These are phyloP conservation scores for Globisporangium cystogenes DNA, from an alignment of 352 stramenopile genomes.

Conservation along the genomic window DNA sequence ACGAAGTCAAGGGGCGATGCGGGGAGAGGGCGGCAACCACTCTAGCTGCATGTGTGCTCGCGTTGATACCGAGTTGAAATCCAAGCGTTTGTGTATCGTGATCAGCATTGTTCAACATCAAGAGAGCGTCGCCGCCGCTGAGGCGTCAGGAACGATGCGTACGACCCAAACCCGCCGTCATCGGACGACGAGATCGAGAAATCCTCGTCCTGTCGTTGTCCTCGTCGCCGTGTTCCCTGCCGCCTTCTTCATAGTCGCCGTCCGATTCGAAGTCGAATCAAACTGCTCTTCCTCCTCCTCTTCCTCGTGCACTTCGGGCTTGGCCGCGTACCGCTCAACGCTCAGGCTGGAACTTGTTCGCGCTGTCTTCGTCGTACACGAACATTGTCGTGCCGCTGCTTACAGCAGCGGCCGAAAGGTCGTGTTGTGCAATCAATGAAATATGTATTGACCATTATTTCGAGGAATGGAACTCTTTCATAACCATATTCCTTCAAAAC, in stretches of 20 bases:
- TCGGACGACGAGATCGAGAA: slow-evolving; percentile 12
- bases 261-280: background rate
- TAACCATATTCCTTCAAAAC: too few relatives aligned
- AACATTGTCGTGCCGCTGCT: slow-evolving; percentile 35
- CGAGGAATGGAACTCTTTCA: too few relatives aligned
- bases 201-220: slow-evolving; percentile 10
- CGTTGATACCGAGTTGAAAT: too few relatives aligned
- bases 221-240: background rate
- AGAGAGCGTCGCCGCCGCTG: background rate
- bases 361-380: slow-evolving; percentile 38
- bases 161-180: slow-evolving; percentile 2
- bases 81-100: too few relatives aligned
- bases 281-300: too few relatives aligned
- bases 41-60: background rate
- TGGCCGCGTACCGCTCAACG: slow-evolving; percentile 12
- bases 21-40: slow-evolving; percentile 1
- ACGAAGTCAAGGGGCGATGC: background rate
- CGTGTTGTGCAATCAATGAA: too few relatives aligned
- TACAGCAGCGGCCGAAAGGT: too few relatives aligned
- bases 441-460: too few relatives aligned
- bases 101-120: too few relatives aligned
- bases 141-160: background rate
- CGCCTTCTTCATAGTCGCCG: slow-evolving; percentile 2
- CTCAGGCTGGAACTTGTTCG: slow-evolving; percentile 28
- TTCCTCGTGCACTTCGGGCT: background rate